Percentiles rank a stretch among this genome's conserved stretches.
Evolutionary conservation across 176 grass and related monocot species (phyloP).

Genomic region (Avena atlantica): DNA sequence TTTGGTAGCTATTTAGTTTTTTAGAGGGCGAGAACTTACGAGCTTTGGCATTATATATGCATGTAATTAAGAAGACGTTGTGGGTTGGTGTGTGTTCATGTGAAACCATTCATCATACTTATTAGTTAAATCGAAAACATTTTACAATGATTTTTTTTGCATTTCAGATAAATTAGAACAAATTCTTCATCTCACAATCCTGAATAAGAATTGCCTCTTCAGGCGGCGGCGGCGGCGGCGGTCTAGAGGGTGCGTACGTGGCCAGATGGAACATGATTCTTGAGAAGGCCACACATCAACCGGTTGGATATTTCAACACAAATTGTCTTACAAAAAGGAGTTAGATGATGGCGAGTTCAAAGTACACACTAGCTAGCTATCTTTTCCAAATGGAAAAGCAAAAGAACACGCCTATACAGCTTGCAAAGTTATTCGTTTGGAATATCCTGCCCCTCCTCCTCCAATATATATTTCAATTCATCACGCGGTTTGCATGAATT

Average conservation of each 20-base stretch:
- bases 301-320: constrained; percentile 7
- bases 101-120: background rate
- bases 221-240: too few species aligned
- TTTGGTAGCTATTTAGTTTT: background rate
- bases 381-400: background rate
- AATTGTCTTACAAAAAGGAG: constrained; percentile 29
- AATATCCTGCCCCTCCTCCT: background rate
- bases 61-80: background rate
- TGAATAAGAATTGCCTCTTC: background rate
- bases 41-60: background rate
- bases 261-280: background rate
- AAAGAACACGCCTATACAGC: background rate
- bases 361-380: background rate
- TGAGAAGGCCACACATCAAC: background rate
- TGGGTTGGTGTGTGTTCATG: background rate
- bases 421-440: background rate
- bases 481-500: background rate
- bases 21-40: background rate
- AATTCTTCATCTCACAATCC: background rate
- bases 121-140: too few species aligned
- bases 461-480: background rate
- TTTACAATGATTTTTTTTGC: too few species aligned
- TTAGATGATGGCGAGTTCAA: background rate
- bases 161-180: background rate
- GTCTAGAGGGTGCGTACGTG: background rate